Evolutionary conservation across 2,329 filamentous ascomycete species (phyloP), one percentile per base, ranked within the genome.

Genomic region (Aspergillus sergii): DNA sequence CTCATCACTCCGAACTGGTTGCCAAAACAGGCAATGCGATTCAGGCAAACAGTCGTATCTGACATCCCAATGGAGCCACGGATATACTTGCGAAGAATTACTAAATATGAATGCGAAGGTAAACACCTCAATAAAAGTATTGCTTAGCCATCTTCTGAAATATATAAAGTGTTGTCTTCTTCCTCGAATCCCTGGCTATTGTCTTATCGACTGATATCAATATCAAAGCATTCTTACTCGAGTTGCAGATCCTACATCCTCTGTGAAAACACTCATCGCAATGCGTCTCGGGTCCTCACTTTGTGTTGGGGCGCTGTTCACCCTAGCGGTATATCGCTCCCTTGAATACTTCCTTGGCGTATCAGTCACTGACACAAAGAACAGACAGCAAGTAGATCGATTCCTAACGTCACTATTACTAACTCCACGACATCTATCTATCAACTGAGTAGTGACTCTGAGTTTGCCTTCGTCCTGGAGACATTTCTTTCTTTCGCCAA

Each of bases 401-500:
- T 50, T 1, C 46, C 46, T 6, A 30, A 28, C 3, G 12, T 50
- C 21, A 50, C 46, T 14, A 19, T 50, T 2, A 28, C 46, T 12
- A 50, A 50, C 2, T 50, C 46, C 14, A 28, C 45, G 11, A 12
- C 46, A 5, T 50, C 46, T 0, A 50, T 30, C 21, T 7, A 50
- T 16, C 46, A 50, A 28, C 0, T 50, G 12, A 50, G 46, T 21
- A 50, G 46, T 19, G 46, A 50, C 46, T 3, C 46, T 28, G 46
- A 50, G 23, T 50, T 50, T 50, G 12, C 46, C 23, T 50, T 50
- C 8, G 46, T 23, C 11, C 23, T 50, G 5, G 46, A 50, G 23
- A 50, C 46, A 6, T 50, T 50, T 50, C 46, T 50, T 23, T 50
- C 46, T 50, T 19, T 50, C 23, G 26, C 23, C 46, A 50, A 50